Evolutionary conservation across 1,284 basidiomycete species (phyloP).

Genomic region (Ceratobasidium sp.): DNA sequence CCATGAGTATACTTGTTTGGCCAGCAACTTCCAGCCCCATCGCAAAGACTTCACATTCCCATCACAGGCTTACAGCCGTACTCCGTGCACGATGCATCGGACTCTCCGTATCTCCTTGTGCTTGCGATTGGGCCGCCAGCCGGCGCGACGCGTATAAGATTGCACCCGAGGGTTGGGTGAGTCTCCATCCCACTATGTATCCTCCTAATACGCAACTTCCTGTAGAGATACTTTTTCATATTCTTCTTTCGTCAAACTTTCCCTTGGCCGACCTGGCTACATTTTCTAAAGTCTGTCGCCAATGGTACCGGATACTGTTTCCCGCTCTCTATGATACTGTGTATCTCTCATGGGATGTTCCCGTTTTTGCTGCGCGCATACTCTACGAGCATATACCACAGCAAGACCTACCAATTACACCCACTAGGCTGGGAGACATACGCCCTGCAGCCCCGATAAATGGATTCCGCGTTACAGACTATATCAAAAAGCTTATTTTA

Average conservation of each 20-base stretch:
- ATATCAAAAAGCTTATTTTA: constrained; percentile 10
- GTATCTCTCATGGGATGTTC: constrained; percentile 23
- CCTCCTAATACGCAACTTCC: constrained; percentile 5
- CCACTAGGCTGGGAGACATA: too few relatives aligned
- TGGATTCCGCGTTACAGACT: constrained; percentile 12
- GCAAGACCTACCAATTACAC: not conserved
- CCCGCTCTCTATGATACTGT: constrained; percentile 13
- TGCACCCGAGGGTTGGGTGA: not conserved
- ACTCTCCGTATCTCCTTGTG: constrained; percentile 1
- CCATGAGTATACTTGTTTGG: constrained; percentile 24
- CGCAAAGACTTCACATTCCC: constrained; percentile 22
- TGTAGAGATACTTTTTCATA: constrained; percentile 30
- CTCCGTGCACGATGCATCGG: not conserved
- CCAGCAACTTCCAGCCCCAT: constrained; percentile 26
- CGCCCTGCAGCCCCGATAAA: not conserved
- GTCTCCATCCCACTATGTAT: constrained; percentile 8
- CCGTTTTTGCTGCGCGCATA: constrained; percentile 19
- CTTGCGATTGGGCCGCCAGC: not conserved
- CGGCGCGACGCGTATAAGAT: constrained; percentile 4
- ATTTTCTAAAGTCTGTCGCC: constrained; percentile 9
- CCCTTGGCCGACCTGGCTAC: not conserved
- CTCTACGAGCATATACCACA: constrained; percentile 17
- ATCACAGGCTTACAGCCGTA: constrained; percentile 21
- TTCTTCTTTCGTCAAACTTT: not conserved
- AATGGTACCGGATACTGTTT: constrained; percentile 27